Evolutionary conservation across 768 basidiomycete species (phyloP), one percentile per base, ranked within the genome.

Genomic region (Amanita inopinata): DNA sequence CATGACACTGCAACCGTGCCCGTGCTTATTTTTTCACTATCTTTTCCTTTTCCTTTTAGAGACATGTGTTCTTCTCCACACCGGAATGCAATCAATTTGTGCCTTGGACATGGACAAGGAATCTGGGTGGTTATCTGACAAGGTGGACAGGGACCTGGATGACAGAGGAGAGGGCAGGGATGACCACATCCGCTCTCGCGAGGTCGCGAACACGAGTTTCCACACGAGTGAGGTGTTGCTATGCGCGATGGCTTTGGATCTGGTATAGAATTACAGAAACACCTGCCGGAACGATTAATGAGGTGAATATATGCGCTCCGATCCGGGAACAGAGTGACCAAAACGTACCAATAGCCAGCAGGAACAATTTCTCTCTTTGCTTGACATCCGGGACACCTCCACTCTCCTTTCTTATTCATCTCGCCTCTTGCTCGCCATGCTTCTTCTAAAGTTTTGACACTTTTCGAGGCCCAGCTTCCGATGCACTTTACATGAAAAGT

Each of bases 141-240:
- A 0, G 91, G 91, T 0, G 93, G 93, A 62, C 96, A 99, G 0
- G 94, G 96, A 0, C 94, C 96, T 0, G 96, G 94, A 58, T 97
- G 94, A 54, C 94, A 98, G 10, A 69, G 66, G 10, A 91, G 56
- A 0, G 91, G 76, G 57, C 93, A 98, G 0, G 88, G 68, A 55
- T 97, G 94, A 0, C 70, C 67, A 51, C 94, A 99, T 4, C 64
- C 64, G 20, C 64, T 61, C 27, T 65, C 60, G 2, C 82, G 74
- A 3, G 61, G 46, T 9, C 83, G 77, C 0, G 77, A 69, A 55
- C 86, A 89, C 0, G 78, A 70, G 47, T 73, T 73, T 0, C 73
- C 82, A 49, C 88, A 90, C 2, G 83, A 86, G 53, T 89, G 85
- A 1, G 83, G 81, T 2, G 80, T 83, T 0, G 82, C 71, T 3